Evolutionary conservation across 306 rosid genomes (phyloP), one percentile per base, ranked within the genome.

Genomic region (Prinsepia uniflora): DNA sequence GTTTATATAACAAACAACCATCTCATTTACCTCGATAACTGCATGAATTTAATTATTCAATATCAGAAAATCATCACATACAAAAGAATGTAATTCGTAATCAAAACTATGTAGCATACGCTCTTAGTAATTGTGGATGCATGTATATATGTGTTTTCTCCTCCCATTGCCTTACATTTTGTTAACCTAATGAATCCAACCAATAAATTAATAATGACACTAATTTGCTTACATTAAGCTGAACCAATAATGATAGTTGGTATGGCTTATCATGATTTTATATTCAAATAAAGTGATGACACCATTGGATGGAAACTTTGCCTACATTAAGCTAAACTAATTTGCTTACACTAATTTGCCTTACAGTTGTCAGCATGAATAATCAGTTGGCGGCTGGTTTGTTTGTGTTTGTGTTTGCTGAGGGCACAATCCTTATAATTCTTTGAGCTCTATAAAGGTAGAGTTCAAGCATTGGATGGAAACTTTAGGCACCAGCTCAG

Each of bases 401-500:
- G 5, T 52, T 52, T 52, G 56, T 20, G 75, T 83, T 69, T 68
- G 87, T 67, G 60, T 40, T 42, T 76, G n/a, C 67, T 77, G 85
- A 42, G 86, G 86, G 73, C 78, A 73, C n/a, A 82, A 63, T 46
- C 88, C 88, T 41, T 85, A 86, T 50, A 83, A 18, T 67, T 82
- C 86, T 68, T 86, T 87, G 48, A 85, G 77, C 73, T 90, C 96
- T 13, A 87, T 78, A 58, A 90, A 83, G 20, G 96, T 72, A 67
- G 97, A 87, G 72, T 82, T 84, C 42, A 94, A 80, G 73, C 92
- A 86, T 54, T 89, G 96, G 58, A 91, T 90, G 14, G 97, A 90
- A 22, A 94, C 97, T 78, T 89, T 87, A 14, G 97, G 88, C 4
- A 90, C 95, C 20, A 94, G 79, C 58, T 94, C 96, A 18, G 97